Base-by-base conservation (phyloP, 2,329 filamentous ascomycete species). In the Xylaria hypoxylon region DNA sequence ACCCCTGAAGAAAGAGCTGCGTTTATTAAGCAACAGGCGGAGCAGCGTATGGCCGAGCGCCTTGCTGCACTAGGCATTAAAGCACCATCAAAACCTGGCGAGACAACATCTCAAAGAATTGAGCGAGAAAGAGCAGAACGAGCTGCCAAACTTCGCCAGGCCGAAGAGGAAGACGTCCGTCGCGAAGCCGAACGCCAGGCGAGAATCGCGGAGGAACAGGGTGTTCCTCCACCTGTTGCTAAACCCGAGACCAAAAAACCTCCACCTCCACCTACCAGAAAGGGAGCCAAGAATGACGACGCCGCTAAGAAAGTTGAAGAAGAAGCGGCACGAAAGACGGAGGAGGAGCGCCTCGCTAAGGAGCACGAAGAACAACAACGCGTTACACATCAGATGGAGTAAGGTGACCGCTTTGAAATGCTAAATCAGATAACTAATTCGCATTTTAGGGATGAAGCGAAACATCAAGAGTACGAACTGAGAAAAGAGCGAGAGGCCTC, bases 21-120 rank as follows among this genome's bases (percentile, higher is more conserved):
- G 5, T 97, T 96, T 75, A 97, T 98, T 76, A 97, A 96, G 78
- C 94, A 97, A 78, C 95, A 97, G 78, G 96, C 96, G 8, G 94
- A 98, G 78, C 93, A 95, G 77, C 92, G 95, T 66, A 98, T 99
- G 91, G 95, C 96, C 40, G 96, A 98, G 79, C 90, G 96, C 67
- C 87, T 99, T 74, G 96, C 96, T 67, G 95, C 95, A 52, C 87
- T 98, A 68, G 96, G 96, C 40, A 91, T 99, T 77, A 97, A 93
- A 78, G 89, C 93, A 33, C 91, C 92, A 5, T 84, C 85, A 19
- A 96, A 96, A 76, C 82, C 90, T 44, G 90, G 91, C 2, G 96
- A 99, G 81, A 92, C 89, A 33, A 83, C 94, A 38, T 87, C 91
- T 63, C 94, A 99, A 80, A 88, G 94, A 68, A 88, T 92, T 65